A percentile compares a stretch with the other conserved stretches of the same genome.
Evolutionary conservation across 73 alveolate species (phyloP).

Genomic region (Diophrys appendiculata): DNA sequence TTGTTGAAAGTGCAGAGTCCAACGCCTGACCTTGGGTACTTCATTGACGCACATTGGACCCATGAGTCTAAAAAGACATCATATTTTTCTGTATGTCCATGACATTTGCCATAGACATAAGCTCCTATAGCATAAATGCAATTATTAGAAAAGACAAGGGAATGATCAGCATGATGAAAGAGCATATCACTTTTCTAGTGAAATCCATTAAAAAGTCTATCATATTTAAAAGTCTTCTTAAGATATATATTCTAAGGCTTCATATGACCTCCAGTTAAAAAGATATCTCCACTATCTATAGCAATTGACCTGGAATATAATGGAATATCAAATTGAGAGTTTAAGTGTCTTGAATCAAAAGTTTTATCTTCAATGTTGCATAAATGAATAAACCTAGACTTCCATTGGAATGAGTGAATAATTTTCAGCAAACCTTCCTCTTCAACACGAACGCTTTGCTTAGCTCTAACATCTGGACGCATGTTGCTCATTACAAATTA

Average conservation of each 20-base stretch:
- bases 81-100: slow-evolving; percentile 45
- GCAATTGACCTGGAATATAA: slow-evolving; percentile 56
- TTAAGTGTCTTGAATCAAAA: slow-evolving; percentile 7
- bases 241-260: slow-evolving; percentile 28
- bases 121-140: slow-evolving; percentile 52
- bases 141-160: slow-evolving; percentile 26
- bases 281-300: slow-evolving; percentile 44
- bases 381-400: slow-evolving; percentile 23
- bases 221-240: slow-evolving; percentile 23
- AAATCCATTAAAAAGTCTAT: slow-evolving; percentile 24
- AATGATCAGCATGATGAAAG: slow-evolving; percentile 50
- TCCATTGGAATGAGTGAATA: slow-evolving; percentile 37
- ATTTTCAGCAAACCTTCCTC: neutral
- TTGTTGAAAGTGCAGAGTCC: slow-evolving; percentile 53
- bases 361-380: slow-evolving; percentile 8
- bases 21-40: slow-evolving; percentile 58
- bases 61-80: slow-evolving; percentile 37
- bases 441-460: slow-evolving; percentile 5
- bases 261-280: slow-evolving; percentile 41
- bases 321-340: slow-evolving; percentile 24
- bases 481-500: neutral
- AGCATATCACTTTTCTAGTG: slow-evolving; percentile 25
- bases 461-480: slow-evolving; percentile 12
- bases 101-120: slow-evolving; percentile 33
- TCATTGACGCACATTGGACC: slow-evolving; percentile 36